Conservation (phyloP, 306 rosid genomes). For the Gillenia trifoliata region DNA sequence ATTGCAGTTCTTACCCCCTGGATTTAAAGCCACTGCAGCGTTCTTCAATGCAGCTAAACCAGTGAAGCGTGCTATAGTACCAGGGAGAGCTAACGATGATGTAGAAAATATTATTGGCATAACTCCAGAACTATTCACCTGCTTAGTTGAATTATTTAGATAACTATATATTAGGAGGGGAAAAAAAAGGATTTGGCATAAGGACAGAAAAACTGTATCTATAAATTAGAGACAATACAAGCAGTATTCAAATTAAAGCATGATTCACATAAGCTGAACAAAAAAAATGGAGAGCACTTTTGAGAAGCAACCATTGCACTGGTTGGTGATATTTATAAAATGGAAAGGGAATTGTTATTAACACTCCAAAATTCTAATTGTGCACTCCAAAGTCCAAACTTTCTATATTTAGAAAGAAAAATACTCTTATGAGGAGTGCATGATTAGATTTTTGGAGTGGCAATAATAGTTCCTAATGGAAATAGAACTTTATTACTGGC, state of each 20-base stretch:
- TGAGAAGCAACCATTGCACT: background rate
- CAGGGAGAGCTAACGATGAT: slow-evolving; percentile 91
- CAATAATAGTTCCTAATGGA: too few relatives aligned
- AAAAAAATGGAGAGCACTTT: background rate
- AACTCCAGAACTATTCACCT: slow-evolving; percentile 98
- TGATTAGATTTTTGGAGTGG: too few relatives aligned
- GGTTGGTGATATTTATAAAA: background rate
- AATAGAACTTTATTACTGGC: too few relatives aligned
- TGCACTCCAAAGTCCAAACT: too few relatives aligned
- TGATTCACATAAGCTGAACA: background rate
- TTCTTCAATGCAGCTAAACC: slow-evolving; percentile 71
- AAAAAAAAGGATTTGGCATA: background rate
- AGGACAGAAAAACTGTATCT: background rate
- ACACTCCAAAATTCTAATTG: too few relatives aligned
- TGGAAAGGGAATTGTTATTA: too few relatives aligned
- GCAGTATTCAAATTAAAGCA: background rate
- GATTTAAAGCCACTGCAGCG: slow-evolving; percentile 79
- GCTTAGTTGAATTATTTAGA: slow-evolving; percentile 20
- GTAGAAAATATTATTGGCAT: slow-evolving; percentile 99
- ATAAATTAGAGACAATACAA: background rate
- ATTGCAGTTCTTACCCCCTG: slow-evolving; percentile 60
- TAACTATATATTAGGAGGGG: background rate
- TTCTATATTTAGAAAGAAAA: too few relatives aligned
- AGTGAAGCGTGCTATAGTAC: slow-evolving; percentile 91
- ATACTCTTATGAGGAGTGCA: too few relatives aligned